Evolutionary conservation across 306 rosid genomes (phyloP), one percentile per base, ranked within the genome.

Genomic region (Castanospermum australe): DNA sequence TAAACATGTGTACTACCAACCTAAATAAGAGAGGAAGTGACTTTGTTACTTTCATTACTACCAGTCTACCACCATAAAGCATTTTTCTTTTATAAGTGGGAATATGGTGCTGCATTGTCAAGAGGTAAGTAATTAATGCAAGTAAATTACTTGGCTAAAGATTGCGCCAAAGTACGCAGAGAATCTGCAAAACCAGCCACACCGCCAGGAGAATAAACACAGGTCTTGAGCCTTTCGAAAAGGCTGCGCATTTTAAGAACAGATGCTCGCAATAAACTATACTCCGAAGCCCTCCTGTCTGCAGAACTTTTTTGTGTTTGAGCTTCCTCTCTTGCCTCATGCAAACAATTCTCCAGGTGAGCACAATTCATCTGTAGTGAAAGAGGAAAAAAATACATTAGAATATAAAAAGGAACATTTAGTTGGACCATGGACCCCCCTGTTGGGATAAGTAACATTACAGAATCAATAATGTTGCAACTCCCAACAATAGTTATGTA

Each of bases 251-350:
- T 93, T 84, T 86, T 96, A 67, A 96, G 84, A 81, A 87, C 90
- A 59, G 98, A 91, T 66, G 93, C 90, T 18, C 98, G 99, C 66
- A 93, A 84, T 41, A 83, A 86, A 83, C 81, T 82, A 70, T 96
- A 96, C 84, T 96, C 98, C 8, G 96, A 86, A 76, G 98, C 98
- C 87, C 96, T 90, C 73, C 98, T 90, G 44, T 92, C 96, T 76
- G 99, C 96, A 25, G 98, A 94, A 84, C 98, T 93, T 77, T 89
- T 97, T 88, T 96, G 97, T 30, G 98, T 93, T 79, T 96, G 99
- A 78, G 98, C 99, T 88, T 96, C 99, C 89, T 96, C 98, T 85
- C 99, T 93, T 61, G 99, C 99, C 79, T 93, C 99, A 47, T 96
- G 98, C 86, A 96, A 84, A 79, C 97, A 93, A 77, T 91, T 96